Evolutionary conservation across 2,329 filamentous ascomycete genomes (phyloP).

Genomic region (Thielaviopsis euricoi): DNA sequence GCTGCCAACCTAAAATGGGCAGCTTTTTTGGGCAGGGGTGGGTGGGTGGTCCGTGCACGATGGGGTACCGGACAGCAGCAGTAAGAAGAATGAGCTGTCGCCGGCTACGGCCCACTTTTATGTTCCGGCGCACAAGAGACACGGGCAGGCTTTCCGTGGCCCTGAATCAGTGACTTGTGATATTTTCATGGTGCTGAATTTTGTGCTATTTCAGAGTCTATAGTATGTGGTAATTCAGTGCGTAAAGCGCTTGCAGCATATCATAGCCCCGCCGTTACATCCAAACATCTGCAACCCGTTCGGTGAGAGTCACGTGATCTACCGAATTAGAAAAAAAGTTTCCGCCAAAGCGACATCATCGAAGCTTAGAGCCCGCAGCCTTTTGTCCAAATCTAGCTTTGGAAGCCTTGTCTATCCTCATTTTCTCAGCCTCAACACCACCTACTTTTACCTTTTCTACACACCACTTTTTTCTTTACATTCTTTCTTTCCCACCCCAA

Average conservation of each 20-base stretch:
- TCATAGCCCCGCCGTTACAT: not conserved
- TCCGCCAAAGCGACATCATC: constrained; percentile 11
- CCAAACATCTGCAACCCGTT: not conserved
- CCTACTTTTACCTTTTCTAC: constrained; percentile 10
- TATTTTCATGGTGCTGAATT: not conserved
- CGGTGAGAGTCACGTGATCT: constrained; percentile 7
- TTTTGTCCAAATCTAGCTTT: not conserved
- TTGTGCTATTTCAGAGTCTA: not conserved
- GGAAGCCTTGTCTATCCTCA: not conserved
- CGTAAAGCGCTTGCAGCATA: not conserved
- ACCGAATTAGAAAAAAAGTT: constrained; percentile 5
- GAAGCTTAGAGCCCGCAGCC: not conserved
- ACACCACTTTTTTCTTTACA: not conserved
- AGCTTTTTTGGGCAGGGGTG: not conserved
- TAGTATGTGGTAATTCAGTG: not conserved
- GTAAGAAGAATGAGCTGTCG: not conserved
- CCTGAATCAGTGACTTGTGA: not conserved
- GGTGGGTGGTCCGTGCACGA: constrained; percentile 7
- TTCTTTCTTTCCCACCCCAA: not conserved
- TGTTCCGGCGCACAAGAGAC: not conserved
- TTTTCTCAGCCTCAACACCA: constrained; percentile 5
- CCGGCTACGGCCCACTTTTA: constrained; percentile 5
- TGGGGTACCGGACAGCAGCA: not conserved
- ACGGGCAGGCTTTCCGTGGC: not conserved
- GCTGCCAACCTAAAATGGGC: constrained; percentile 7